Base-by-base conservation (phyloP, 2,329 filamentous ascomycete species). In the Epichloe elymi region DNA sequence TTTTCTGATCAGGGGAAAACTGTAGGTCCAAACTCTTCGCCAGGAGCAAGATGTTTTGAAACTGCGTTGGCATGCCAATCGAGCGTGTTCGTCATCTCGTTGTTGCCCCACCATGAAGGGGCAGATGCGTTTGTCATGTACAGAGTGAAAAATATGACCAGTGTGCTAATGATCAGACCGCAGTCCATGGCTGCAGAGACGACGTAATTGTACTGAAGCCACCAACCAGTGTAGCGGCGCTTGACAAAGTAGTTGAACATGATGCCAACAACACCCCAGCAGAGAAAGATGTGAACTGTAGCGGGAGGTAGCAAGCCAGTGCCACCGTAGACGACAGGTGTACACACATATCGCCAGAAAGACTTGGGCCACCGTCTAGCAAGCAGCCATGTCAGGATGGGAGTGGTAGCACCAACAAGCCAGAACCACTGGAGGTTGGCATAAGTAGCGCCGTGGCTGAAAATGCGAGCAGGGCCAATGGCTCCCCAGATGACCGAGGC, bases 201-300 rank as follows among this genome's bases (percentile, higher is more conserved):
- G 60, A 87, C 74, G 63, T 88, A 88, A 69, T 88, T 88, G 69
- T 86, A 88, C 64, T 83, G 80, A 64, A 84, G 70, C 85, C 85
- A 88, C 85, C 84, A 88, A 36, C 81, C 83, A 4, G 74, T 77
- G 66, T 76, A 83, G 55, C 77, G 74, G 52, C 80, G 74, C 61
- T 78, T 78, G 61, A 88, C 76, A 58, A 73, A 79, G 59, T 76
- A 83, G 66, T 87, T 86, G 70, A 88, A 88, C 37, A 82, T 56
- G 46, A 77, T 74, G 8, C 85, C 85, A 6, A 85, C 78, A 26
- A 79, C 62, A 4, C 79, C 83, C 85, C 85, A 88, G 60, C 78
- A 78, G 43, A 85, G 76, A 60, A 86, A 88, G 56, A 80, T 86
- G 56, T 85, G 78, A 0, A 82, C 78, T 0, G 82, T 85, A 0